Base-by-base conservation (phyloP, 179 eudicot genomes). In the Camellia oleifera region DNA sequence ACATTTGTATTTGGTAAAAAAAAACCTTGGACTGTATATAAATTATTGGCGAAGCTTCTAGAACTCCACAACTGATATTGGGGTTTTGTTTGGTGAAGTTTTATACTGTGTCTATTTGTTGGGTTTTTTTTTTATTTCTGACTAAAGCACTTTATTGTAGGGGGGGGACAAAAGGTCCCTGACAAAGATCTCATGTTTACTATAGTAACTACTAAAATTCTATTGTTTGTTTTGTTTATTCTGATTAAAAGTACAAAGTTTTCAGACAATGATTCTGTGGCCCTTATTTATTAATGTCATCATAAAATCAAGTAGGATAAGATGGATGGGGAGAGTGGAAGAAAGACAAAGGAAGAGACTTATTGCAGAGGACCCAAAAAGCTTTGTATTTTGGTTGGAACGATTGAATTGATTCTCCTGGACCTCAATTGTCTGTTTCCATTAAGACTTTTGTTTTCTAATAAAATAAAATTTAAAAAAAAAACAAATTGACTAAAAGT, bases 261-360 rank as follows among this genome's bases (percentile, higher is more conserved):
- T 32, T 81, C 77, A 72, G 83, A 81, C 57, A 69, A 62, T 62
- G 80, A 81, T 77, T 81, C 72, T 70, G 77, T 81, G 80, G 77
- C 56, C 76, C 76, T 58, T 7, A 54, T 32, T 32, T 32, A 32
- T 32, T 32, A 40, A 23, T 75, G 70, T 60, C 70, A 45, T 67
- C 48, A 80, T 48, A 32, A 65, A 26, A 74, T 32, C 40, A 32
- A 32, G 40, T 32, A 54, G 12, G 45, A 52, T 77, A 62, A 15
- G 44, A 54, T 65, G 5, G 72, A 53, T 12, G 26, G 20, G 12
- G 14, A 46, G 67, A 58, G 20, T 11, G 64, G 42, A 66, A 56
- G 63, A 75, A 18, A 64, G 56, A 62, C 23, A 76, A 13, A 60
- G 20, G 61, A 12, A 40, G 78, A 44, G 46, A 44, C 40, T 4